Evolutionary conservation across 371 early-diverging fungal genomes (phyloP).

Genomic region (Batrachochytrium dendrobatidis): DNA sequence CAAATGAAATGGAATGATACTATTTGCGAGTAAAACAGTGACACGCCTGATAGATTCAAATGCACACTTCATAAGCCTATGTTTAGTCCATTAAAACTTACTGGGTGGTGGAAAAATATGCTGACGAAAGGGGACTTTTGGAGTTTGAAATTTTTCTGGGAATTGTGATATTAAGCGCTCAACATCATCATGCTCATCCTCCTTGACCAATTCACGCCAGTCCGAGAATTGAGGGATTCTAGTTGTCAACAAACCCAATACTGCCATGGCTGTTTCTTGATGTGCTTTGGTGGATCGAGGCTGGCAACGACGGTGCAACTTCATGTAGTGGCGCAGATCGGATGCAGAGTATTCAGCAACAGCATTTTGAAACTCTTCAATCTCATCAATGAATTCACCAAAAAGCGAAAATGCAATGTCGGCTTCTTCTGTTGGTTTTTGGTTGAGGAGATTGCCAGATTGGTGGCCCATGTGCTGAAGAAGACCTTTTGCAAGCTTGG

Average conservation of each 20-base stretch:
- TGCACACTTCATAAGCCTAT: too few relatives aligned
- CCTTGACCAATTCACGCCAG: constrained; percentile 82
- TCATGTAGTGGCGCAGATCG: constrained; percentile 68
- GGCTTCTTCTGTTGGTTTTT: constrained; percentile 64
- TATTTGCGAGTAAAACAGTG: too few relatives aligned
- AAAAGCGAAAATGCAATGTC: constrained; percentile 81
- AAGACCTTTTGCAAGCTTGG: constrained; percentile 74
- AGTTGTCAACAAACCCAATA: constrained; percentile 50
- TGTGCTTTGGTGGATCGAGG: constrained; percentile 61
- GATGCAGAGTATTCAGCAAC: constrained; percentile 63
- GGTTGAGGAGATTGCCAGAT: constrained; percentile 48
- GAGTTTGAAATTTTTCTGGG: constrained; percentile 35
- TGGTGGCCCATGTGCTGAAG: constrained; percentile 65
- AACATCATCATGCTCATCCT: constrained; percentile 64
- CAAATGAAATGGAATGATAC: too few relatives aligned
- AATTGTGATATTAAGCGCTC: constrained; percentile 53
- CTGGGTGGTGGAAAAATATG: constrained; percentile 52
- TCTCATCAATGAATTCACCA: constrained; percentile 90
- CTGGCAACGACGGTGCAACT: constrained; percentile 75
- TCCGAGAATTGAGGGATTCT: constrained; percentile 63
- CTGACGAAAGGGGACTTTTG: constrained; percentile 43
- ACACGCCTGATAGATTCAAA: not conserved
- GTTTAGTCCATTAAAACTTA: constrained; percentile 14
- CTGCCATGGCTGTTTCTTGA: constrained; percentile 54
- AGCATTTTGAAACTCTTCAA: constrained; percentile 70